Base-by-base conservation (phyloP, 2,329 filamentous ascomycete species). In the Colletotrichum sp. region DNA sequence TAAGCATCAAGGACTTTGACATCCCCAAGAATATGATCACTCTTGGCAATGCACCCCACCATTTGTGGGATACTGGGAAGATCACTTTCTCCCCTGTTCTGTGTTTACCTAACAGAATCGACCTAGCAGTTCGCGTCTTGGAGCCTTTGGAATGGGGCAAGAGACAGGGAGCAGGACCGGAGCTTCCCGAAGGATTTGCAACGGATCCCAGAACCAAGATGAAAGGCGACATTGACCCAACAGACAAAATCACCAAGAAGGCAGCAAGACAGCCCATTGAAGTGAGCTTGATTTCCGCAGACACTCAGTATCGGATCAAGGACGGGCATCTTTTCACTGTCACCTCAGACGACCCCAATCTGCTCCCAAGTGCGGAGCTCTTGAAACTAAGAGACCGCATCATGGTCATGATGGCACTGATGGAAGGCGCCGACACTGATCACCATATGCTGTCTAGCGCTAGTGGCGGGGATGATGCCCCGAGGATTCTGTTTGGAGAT, bases 351-450 rank as follows among this genome's bases (percentile, higher is more conserved):
- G 18, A 44, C 2, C 0, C 39, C 18, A 10, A 6, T 44, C 1
- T 44, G 8, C 39, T 44, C 1, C 39, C 39, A n/a, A 44, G 18
- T 3, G 8, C 39, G 1, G 39, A 10, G 8, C 39, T 44, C 39
- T 0, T 44, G 39, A 6, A 10, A n/a, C 8, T 44, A 6, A 44
- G 39, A 2, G 39, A 44, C 39, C 39, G 39, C 2, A 10, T 44
- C 5, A 49, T 49, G 39, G 0, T 3, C 9, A 49, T 49, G 39
- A n/a, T 21, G 18, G 7, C 39, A 1, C 9, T 49, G 39, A 49
- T 7, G 2, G 18, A 3, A 49, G 39, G 10, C 0, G 1, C 0
- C 1, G 18, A 49, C 10, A 9, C 4, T 6, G 39, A 49, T 1
- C 9, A n/a, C 0, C 6, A n/a, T 7, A 9, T 49, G 18, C 18